These are phyloP conservation scores for Aureobasidium lini DNA, from an alignment of 2,329 filamentous ascomycete genomes.

Conservation along the genomic window DNA sequence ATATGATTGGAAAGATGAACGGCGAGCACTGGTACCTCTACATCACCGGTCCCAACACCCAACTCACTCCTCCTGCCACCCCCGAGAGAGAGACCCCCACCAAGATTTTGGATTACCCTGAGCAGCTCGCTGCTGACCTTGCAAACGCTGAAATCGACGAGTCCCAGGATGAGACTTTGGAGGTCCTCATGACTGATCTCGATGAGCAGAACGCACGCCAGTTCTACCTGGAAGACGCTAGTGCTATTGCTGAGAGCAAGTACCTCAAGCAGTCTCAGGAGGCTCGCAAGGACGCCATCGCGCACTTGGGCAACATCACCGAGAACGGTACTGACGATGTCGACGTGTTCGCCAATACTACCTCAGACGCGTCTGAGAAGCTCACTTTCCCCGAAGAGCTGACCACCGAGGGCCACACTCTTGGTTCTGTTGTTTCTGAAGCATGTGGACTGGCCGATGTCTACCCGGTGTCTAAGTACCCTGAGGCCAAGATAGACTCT, in stretches of 20 bases:
- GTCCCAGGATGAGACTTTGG: conserved; percentile 65
- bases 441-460: conserved; percentile 81
- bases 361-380: conserved; percentile 52
- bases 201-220: conserved; percentile 59
- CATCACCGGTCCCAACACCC: conserved; percentile 76
- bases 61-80: conserved; percentile 74
- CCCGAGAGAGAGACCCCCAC: conserved; percentile 54
- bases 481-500: conserved; percentile 87
- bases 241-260: conserved; percentile 78
- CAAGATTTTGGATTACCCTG: conserved; percentile 51
- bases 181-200: conserved; percentile 62
- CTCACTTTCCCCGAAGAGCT: conserved; percentile 60
- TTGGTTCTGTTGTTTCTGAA: conserved; percentile 88
- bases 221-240: conserved; percentile 72
- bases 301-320: conserved; percentile 51
- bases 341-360: conserved; percentile 73
- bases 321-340: conserved; percentile 37
- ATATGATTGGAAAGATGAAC: conserved; percentile 99
- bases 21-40: conserved; percentile 99
- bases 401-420: conserved; percentile 85
- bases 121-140: conserved; percentile 28
- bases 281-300: conserved; percentile 52
- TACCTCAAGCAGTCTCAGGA: conserved; percentile 61
- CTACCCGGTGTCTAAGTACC: conserved; percentile 79
- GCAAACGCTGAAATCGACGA: conserved; percentile 32